Evolutionary conservation across 2,329 filamentous ascomycete genomes (phyloP), one percentile per base, ranked within the genome.

Genomic region (Colletotrichum tropicale): DNA sequence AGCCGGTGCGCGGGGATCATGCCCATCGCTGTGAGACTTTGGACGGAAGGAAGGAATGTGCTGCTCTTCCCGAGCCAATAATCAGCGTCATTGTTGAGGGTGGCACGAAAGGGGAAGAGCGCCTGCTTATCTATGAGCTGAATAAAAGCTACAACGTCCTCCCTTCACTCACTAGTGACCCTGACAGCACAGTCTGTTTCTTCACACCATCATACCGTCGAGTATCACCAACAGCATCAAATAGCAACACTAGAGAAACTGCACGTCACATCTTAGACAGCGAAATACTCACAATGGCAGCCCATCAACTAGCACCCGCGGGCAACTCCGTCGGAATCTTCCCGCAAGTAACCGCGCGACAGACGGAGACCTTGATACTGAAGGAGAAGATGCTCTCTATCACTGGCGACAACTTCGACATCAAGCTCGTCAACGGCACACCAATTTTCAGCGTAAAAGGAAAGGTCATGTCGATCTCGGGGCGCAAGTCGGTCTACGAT

Each of bases 341-440:
- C 77, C 78, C 82, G 69, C 81, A 82, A 10, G 82, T 85, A 76
- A 81, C 87, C 30, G 83, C 85, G 5, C 80, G 75, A 1, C 82
- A 85, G 36, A 79, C 81, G 8, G 86, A 88, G 79, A 91, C 88
- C 3, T 83, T 94, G 8, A 81, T 91, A 3, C 84, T 94, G 65
- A 90, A 89, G 78, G 92, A 94, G 80, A 92, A 91, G 78, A 86
- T 93, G 21, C 81, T 92, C 74, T 93, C 92, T 5, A 83, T 93
- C 10, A 88, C 88, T 2, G 91, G 91, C 73, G 92, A 94, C 84
- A 91, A 88, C 82, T 94, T 94, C 83, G 89, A 90, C 77, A 89
- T 94, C 82, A 89, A 88, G 70, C 87, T 89, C 7, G 83, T 87
- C 60, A 88, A 87, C 74, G 91, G 91, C 26, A 84, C 87, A 26